These are phyloP conservation scores for Stachybotrys chlorohalonatus DNA, from an alignment of 2,329 filamentous ascomycete genomes.

Conservation along the genomic window DNA sequence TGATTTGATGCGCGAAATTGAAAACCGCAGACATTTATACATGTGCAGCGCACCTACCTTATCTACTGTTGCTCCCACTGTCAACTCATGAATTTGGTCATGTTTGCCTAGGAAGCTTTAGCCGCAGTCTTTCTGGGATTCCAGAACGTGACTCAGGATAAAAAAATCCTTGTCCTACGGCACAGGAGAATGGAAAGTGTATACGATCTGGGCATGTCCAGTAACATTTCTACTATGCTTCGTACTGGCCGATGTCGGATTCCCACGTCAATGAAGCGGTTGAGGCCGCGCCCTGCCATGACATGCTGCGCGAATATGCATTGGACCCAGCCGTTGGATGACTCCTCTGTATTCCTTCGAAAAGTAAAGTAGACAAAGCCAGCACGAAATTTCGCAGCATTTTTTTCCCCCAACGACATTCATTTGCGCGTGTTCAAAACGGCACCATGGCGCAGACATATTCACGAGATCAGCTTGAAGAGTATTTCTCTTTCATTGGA, in stretches of 20 bases:
- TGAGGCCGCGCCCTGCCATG: background rate
- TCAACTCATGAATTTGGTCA: too few species aligned
- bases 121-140: too few species aligned
- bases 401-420: too few species aligned
- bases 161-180: too few species aligned
- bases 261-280: background rate
- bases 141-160: too few species aligned
- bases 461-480: constrained; percentile 16
- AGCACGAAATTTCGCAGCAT: background rate
- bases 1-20: too few species aligned
- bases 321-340: background rate
- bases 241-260: background rate
- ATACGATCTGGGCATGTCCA: background rate
- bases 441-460: constrained; percentile 16
- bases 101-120: too few species aligned
- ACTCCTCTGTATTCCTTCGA: background rate
- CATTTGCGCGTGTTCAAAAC: too few species aligned
- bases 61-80: too few species aligned
- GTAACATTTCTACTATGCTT: background rate
- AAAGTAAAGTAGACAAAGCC: background rate
- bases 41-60: too few species aligned
- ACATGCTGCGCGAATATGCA: background rate
- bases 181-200: too few species aligned
- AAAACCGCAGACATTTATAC: too few species aligned
- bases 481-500: constrained; percentile 16